Evolutionary conservation across 2,329 filamentous ascomycete genomes (phyloP).

Genomic region (Penicillium sumatraense): DNA sequence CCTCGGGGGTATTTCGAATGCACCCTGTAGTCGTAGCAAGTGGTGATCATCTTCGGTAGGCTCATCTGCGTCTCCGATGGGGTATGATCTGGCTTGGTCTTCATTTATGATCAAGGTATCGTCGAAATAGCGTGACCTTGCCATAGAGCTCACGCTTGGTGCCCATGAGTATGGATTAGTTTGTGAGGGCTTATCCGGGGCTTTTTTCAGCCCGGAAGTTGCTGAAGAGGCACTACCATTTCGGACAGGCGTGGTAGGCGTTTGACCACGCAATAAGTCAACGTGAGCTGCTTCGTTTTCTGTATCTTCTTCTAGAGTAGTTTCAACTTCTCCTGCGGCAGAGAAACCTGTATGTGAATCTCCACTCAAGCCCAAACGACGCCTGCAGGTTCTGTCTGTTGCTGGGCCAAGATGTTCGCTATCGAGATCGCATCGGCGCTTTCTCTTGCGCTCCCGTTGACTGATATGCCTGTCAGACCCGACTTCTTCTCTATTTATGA

Average conservation of each 20-base stretch:
- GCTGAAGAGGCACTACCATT: not conserved
- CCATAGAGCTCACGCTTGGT: conserved; percentile 31
- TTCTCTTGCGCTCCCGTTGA: conserved; percentile 17
- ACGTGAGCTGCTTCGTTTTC: not conserved
- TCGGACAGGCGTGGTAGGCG: not conserved
- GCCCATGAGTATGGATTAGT: conserved; percentile 23
- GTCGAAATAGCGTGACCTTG: conserved; percentile 34
- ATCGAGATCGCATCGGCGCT: not conserved
- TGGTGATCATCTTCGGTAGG: conserved; percentile 33
- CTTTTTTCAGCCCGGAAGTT: not conserved
- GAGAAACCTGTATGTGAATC: not conserved
- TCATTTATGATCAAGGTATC: conserved; percentile 32
- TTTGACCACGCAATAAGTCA: not conserved
- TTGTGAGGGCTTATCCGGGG: not conserved
- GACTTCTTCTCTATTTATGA: too few species aligned
- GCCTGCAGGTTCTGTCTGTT: not conserved
- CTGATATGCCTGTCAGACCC: not conserved
- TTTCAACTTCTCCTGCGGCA: not conserved
- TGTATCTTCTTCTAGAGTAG: not conserved
- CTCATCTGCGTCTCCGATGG: conserved; percentile 25
- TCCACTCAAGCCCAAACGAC: not conserved
- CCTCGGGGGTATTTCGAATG: conserved; percentile 33
- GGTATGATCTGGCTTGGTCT: conserved; percentile 31
- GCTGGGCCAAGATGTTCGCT: not conserved
- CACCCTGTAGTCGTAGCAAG: conserved; percentile 29